Base-by-base conservation (phyloP, 495 filamentous ascomycete genomes). In the Penicillium tannophilum region DNA sequence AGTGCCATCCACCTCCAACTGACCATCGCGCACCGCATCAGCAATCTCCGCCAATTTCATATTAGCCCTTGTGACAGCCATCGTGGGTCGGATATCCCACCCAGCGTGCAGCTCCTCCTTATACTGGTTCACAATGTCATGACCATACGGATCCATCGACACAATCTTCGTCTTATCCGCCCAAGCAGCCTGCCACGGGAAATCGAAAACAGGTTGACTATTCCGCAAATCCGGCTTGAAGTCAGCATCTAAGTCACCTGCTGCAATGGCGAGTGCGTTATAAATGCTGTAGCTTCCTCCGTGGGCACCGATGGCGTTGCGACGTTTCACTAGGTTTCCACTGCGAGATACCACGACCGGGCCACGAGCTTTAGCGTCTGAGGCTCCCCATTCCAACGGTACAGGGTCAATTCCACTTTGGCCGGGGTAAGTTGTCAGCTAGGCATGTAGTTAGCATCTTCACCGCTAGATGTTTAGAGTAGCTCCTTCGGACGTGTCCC, bases 241-340 rank as follows among this genome's bases (percentile, higher is more conserved):
- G 62, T 97, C 85, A 19, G 84, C 77, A 52, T 88, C 84, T 51
- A 98, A 84, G 64, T 97, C 87, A 61, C 93, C 93, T 63, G 90
- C 91, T 23, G 94, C 94, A 60, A 98, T 83, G 41, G 94, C 94
- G 46, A 98, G 81, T 24, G 94, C 94, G 70, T 96, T 92, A 74
- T 98, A 98, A 65, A 97, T 91, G 63, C 90, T 91, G 66, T 98
- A 98, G n/a, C 92, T 97, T 43, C 94, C 94, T 44, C 94, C 93
- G 67, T 98, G 94, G 54, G 94, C 94, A 56, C 88, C 88, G 83
- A 79, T 78, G 80, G 89, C 93, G 76, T 98, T 98, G 54, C 94
- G 88, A 64, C 88, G 85, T 59, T 92, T 85, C 59, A 98, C 84
- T 8, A 91, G 90, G 53, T 83, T 86, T 7, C 82, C 80, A 58